Conservation (phyloP, 768 basidiomycete species). For the Mycena filopes region DNA sequence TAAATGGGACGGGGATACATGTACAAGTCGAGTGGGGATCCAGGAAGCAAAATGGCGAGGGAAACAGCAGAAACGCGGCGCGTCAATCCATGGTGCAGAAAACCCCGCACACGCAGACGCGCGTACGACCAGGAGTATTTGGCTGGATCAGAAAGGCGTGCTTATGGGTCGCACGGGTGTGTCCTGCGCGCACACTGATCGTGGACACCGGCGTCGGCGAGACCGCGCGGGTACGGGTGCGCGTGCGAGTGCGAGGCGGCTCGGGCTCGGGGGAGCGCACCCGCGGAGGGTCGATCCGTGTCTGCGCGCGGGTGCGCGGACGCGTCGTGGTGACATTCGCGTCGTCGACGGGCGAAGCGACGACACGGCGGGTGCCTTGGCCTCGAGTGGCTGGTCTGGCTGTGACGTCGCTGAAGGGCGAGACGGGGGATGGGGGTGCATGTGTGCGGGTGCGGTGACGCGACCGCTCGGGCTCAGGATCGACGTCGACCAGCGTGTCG, state of each 20-base stretch:
- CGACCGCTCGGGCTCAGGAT: background rate
- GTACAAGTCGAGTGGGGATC: background rate
- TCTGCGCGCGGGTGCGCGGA: slow-evolving; percentile 14
- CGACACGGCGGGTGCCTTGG: background rate
- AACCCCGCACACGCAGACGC: slow-evolving; percentile 21
- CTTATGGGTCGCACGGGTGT: slow-evolving; percentile 11
- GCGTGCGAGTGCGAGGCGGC: background rate
- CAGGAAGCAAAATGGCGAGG: background rate
- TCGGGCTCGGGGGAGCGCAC: slow-evolving; percentile 6
- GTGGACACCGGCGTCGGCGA: slow-evolving; percentile 7
- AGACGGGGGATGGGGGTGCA: slow-evolving; percentile 2
- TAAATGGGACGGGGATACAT: background rate
- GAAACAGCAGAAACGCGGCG: background rate
- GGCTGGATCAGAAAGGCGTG: slow-evolving; percentile 14
- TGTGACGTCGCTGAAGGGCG: background rate
- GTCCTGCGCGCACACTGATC: background rate
- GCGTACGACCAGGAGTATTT: background rate
- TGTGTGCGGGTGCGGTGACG: slow-evolving; percentile 3
- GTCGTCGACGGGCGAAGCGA: background rate
- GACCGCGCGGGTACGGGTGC: slow-evolving; percentile 7
- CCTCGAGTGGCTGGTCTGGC: background rate
- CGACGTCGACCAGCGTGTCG: slow-evolving; percentile 14
- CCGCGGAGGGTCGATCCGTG: background rate
- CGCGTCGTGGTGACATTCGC: slow-evolving; percentile 1
- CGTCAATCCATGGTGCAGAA: background rate